Conservation (phyloP, 2,329 filamentous ascomycete species). For the Scytalidium lignicola region DNA sequence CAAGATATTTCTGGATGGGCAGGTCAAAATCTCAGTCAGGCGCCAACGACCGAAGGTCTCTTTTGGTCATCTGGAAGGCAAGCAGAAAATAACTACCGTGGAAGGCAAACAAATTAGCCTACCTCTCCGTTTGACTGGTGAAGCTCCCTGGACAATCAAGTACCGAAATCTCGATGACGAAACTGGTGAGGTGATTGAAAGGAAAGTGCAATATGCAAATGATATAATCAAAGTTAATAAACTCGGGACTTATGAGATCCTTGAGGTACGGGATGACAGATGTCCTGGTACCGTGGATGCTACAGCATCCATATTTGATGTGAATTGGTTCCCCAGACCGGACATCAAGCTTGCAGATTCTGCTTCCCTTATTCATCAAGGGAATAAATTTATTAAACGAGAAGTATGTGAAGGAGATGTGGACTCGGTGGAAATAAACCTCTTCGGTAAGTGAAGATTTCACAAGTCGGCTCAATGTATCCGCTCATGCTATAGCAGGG, state of each 20-base stretch:
- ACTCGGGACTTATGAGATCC: constrained; percentile 74
- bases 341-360: constrained; percentile 61
- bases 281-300: constrained; percentile 79
- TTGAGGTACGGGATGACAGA: constrained; percentile 69
- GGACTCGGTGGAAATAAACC: constrained; percentile 75
- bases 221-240: constrained; percentile 61
- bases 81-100: constrained; percentile 67
- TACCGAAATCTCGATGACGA: constrained; percentile 63
- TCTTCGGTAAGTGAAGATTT: constrained; percentile 56
- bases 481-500: constrained; percentile 40
- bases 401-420: constrained; percentile 94
- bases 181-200: constrained; percentile 42
- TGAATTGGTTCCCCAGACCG: constrained; percentile 83
- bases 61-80: constrained; percentile 82
- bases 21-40: constrained; percentile 78
- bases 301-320: constrained; percentile 67
- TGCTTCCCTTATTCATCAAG: constrained; percentile 52
- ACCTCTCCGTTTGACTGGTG: constrained; percentile 79
- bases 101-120: constrained; percentile 70
- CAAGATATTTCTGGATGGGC: constrained; percentile 78
- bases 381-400: constrained; percentile 61
- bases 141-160: constrained; percentile 74
- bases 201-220: constrained; percentile 50
- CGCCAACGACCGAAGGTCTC: constrained; percentile 81
- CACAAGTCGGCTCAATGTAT: neutral